Evolutionary conservation across 2,329 filamentous ascomycete genomes (phyloP).

Genomic region (Massarina eburnea): DNA sequence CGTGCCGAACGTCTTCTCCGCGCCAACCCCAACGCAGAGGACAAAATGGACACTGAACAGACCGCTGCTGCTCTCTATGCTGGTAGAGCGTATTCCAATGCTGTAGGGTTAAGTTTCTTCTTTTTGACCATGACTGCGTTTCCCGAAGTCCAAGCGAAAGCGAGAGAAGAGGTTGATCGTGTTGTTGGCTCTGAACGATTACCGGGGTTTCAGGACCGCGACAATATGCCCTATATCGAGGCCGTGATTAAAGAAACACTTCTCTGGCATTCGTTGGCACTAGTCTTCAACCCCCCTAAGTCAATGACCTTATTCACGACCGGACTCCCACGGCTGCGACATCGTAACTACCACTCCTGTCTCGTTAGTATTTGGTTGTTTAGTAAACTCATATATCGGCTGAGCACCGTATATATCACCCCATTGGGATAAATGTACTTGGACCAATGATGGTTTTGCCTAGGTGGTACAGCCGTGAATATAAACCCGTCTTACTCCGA

Average conservation of each 20-base stretch:
- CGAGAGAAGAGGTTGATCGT: conserved; percentile 50
- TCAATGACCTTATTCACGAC: too few species aligned
- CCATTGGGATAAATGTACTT: too few species aligned
- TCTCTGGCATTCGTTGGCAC: conserved; percentile 37
- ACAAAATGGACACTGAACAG: conserved; percentile 40
- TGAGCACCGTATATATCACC: too few species aligned
- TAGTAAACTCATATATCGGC: too few species aligned
- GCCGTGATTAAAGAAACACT: conserved; percentile 47
- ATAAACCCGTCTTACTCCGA: too few species aligned
- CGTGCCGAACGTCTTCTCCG: conserved; percentile 44
- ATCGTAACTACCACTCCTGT: too few species aligned
- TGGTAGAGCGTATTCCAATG: conserved; percentile 43
- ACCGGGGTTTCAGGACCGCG: conserved; percentile 51
- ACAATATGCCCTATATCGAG: conserved; percentile 42
- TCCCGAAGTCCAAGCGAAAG: conserved; percentile 50
- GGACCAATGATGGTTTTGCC: too few species aligned
- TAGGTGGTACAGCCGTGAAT: too few species aligned
- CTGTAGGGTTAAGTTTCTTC: conserved; percentile 33
- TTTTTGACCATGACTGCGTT: conserved; percentile 56
- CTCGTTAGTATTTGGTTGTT: too few species aligned
- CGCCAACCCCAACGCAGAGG: conserved; percentile 21
- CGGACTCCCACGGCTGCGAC: too few species aligned
- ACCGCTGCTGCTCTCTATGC: conserved; percentile 45
- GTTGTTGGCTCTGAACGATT: conserved; percentile 51
- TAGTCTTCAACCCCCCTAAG: too few species aligned